Base-by-base conservation (phyloP, 177 flowering plant species). In the Telopea speciosissima region DNA sequence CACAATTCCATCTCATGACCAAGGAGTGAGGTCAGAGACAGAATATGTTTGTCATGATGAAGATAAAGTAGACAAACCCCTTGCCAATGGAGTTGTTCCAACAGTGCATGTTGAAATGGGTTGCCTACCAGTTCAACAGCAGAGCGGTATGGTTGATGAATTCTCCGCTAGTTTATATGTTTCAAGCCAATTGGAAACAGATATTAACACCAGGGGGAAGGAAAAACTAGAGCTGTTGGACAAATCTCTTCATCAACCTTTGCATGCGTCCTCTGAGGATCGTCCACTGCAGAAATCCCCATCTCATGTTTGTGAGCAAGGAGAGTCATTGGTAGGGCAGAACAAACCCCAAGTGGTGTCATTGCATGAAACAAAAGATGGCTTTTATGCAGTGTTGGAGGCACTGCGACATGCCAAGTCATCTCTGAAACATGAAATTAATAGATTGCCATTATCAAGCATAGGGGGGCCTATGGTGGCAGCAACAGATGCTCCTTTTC, bases 341-440 rank as follows among this genome's bases (percentile, higher is more conserved):
- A 72, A 65, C 33, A 74, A 70, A 26, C 74, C 40, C 14, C 72
- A 70, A 68, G 80, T 81, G 26, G 25, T 78, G 61, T 74, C 74
- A 58, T 78, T 81, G 19, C 81, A 75, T 24, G 74, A 75, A 74
- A 70, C 81, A 49, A 26, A 83, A 3, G 61, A 66, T n/a, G 68
- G 42, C 44, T 65, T 83, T 36, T 79, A 71, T 31, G 69, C 73
- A 58, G 87, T 91, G 44, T 81, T 94, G 65, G 89, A 84, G 22
- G 88, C 87, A 56, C 94, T 94, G 36, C 83, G 85, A 74, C 71
- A 69, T 54, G 98, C 97, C 13, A 90, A 76, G 75, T 62, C 81
- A 42, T 81, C 93, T 7, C 79, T 94, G 25, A 81, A 79, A 44
- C 79, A 83, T 31, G 79, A 85, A 62, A 77, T 90, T 26, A 68